Evolutionary conservation across 2,329 filamentous ascomycete genomes (phyloP).

Genomic region (Paraphoma chrysanthemicola): DNA sequence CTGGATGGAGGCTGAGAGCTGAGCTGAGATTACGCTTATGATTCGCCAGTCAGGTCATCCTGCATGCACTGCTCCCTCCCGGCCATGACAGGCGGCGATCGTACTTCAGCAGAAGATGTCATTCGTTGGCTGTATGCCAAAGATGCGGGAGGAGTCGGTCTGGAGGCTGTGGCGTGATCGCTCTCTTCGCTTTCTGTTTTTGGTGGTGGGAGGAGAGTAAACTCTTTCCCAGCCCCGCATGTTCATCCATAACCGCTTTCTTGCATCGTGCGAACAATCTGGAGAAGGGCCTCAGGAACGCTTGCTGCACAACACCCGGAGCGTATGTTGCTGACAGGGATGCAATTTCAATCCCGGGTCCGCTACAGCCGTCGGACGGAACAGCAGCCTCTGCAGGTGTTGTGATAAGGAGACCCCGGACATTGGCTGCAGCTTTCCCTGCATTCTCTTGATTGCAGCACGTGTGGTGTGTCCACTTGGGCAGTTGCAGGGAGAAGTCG

Average conservation of each 20-base stretch:
- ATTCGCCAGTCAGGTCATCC: constrained; percentile 18
- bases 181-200: neutral
- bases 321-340: neutral
- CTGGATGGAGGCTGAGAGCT: constrained; percentile 20
- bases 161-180: constrained; percentile 5
- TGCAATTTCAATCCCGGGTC: neutral
- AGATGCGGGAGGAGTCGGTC: constrained; percentile 5
- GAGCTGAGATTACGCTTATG: constrained; percentile 20
- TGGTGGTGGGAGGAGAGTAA: neutral
- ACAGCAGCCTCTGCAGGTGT: neutral
- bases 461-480: neutral
- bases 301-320: neutral
- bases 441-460: neutral
- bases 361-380: neutral
- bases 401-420: neutral
- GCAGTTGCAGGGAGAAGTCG: neutral
- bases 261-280: neutral
- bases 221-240: constrained; percentile 5
- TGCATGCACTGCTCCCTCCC: constrained; percentile 15
- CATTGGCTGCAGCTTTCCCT: neutral
- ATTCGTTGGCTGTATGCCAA: neutral
- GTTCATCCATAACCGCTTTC: neutral
- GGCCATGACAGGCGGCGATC: constrained; percentile 8
- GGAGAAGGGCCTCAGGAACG: neutral
- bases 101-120: constrained; percentile 13